Evolutionary conservation across 495 filamentous ascomycete species (phyloP).

Genomic region (Lentithecium fluviatile): DNA sequence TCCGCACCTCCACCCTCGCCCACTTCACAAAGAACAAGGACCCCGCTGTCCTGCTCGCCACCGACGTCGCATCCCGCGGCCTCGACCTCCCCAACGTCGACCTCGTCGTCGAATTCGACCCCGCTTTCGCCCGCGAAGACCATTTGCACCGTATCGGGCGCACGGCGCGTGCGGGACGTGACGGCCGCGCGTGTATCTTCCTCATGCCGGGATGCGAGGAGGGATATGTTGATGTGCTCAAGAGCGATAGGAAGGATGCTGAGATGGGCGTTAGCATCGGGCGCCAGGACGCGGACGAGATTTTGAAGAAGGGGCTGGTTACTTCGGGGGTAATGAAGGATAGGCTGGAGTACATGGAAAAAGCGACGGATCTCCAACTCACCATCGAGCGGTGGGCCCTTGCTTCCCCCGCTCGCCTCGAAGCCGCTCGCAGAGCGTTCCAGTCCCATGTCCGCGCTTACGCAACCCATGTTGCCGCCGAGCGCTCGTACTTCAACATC

Average conservation of each 20-base stretch:
- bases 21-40: constrained; percentile 64
- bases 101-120: constrained; percentile 90
- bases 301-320: constrained; percentile 60
- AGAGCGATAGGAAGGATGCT: constrained; percentile 56
- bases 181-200: constrained; percentile 86
- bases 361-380: constrained; percentile 75
- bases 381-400: constrained; percentile 70
- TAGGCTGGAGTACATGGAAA: constrained; percentile 60
- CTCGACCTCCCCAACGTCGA: constrained; percentile 93
- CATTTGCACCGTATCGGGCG: constrained; percentile 93
- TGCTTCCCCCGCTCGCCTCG: constrained; percentile 59
- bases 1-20: constrained; percentile 78
- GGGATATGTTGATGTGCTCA: constrained; percentile 76
- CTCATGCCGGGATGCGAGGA: constrained; percentile 88
- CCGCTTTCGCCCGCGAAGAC: constrained; percentile 84
- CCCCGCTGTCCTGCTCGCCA: constrained; percentile 81
- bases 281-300: constrained; percentile 57
- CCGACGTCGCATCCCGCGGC: constrained; percentile 91
- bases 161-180: constrained; percentile 85
- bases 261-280: constrained; percentile 49
- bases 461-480: constrained; percentile 82
- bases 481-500: constrained; percentile 83
- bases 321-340: constrained; percentile 39
- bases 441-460: constrained; percentile 93
- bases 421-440: constrained; percentile 75